Percentiles rank a stretch among this genome's conserved stretches.
Conservation (phyloP, 2,329 filamentous ascomycete genomes). For the Thermothelomyces thermophilus region DNA sequence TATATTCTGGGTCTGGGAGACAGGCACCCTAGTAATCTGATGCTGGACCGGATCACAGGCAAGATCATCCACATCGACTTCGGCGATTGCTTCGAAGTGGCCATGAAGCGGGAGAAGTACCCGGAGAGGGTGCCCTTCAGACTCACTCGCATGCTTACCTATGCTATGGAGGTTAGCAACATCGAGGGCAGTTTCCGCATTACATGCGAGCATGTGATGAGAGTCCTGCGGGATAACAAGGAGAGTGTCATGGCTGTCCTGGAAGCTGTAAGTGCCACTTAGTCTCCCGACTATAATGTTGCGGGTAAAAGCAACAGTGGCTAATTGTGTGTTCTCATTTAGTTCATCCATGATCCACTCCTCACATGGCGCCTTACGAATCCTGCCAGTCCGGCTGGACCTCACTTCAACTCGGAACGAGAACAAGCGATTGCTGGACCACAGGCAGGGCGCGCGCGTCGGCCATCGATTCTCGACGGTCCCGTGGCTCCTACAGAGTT, state of each 20-base stretch:
- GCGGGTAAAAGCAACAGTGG: too few species aligned
- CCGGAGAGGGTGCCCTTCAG: slow-evolving; percentile 97
- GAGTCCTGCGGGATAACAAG: slow-evolving; percentile 92
- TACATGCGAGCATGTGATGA: slow-evolving; percentile 97
- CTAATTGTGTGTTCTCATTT: slow-evolving; percentile 9
- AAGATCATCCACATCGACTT: slow-evolving; percentile 99
- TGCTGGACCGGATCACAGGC: slow-evolving; percentile 92
- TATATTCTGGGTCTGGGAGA: slow-evolving; percentile 97
- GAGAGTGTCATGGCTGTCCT: slow-evolving; percentile 97
- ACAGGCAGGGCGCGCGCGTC: slow-evolving; percentile 47
- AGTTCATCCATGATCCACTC: slow-evolving; percentile 99
- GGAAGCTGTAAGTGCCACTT: slow-evolving; percentile 69
- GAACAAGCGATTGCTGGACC: slow-evolving; percentile 47
- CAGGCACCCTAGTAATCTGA: slow-evolving; percentile 93
- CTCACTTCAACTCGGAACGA: slow-evolving; percentile 58
- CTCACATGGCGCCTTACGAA: slow-evolving; percentile 88
- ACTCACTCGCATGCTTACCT: slow-evolving; percentile 96
- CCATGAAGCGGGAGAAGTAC: slow-evolving; percentile 99
- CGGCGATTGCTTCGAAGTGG: slow-evolving; percentile 98
- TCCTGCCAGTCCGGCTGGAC: slow-evolving; percentile 55
- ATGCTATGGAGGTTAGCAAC: slow-evolving; percentile 99
- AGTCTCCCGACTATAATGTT: neutral
- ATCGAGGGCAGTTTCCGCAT: slow-evolving; percentile 98
- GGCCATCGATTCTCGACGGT: slow-evolving; percentile 63
- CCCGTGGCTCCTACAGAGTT: slow-evolving; percentile 55